Evolutionary conservation across 164 flowering plant genomes (phyloP), one percentile per base, ranked within the genome.

Genomic region (Vitis riparia): DNA sequence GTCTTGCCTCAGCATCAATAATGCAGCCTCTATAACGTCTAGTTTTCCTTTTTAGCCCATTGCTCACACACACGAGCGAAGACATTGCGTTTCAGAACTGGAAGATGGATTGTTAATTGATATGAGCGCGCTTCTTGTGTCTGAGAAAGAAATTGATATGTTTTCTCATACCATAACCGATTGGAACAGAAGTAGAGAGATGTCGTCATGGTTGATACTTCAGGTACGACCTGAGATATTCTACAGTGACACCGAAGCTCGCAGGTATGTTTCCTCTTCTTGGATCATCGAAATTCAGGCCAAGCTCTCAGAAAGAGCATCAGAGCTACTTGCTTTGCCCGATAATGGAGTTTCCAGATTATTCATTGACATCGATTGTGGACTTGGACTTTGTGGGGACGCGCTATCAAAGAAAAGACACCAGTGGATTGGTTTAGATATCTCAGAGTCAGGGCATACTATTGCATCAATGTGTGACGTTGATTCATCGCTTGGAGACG

Each of bases 381-480:
- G 99, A 68, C 91, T 97, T 2, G 99, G 99, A 58, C 91, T 95
- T 55, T 91, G 96, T 75, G 98, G 98, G 53, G 99, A 92, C 81
- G 85, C 91, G 16, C 66, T 95, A 27, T 79, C 97, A 12, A 94
- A 93, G 70, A 80, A 73, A 70, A 96, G 97, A 30, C 97, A 92
- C 69, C 91, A 89, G 2, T 92, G 99, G 99, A 90, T 92, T 76
- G 99, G 99, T 67, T 76, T 94, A 61, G 99, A 95, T 82, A 93
- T 95, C 70, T 95, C 99, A 15, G 75, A 65, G 7, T 85, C 99
- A 5, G 93, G 90, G 99, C 96, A 92, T 72, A 55, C 88, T 83
- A 71, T 92, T 81, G 97, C 97, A 8, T 62, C 87, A 81, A 97
- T 91, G 80, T 79, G 94, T 32, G 98, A 95, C 77, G 90, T 77